Evolutionary conservation across 2,329 filamentous ascomycete species (phyloP).

Genomic region (Hawksworthiomyces lignivorus): DNA sequence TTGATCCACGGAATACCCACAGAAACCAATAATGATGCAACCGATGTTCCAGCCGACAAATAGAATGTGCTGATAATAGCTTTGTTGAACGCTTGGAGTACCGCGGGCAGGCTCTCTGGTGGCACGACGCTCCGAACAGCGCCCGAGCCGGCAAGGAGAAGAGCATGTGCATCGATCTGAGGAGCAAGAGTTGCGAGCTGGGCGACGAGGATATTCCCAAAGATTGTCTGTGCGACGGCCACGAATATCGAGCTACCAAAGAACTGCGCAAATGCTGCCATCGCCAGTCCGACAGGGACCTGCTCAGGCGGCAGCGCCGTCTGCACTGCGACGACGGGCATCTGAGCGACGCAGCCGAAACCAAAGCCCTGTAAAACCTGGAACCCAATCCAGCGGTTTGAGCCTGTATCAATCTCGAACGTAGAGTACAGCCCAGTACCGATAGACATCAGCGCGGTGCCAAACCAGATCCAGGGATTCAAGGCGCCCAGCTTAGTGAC

Average conservation of each 20-base stretch:
- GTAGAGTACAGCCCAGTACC: conserved; percentile 48
- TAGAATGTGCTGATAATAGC: conserved; percentile 3
- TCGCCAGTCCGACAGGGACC: conserved; percentile 41
- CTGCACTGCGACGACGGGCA: conserved; percentile 39
- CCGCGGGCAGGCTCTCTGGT: not conserved
- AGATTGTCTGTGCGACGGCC: conserved; percentile 55
- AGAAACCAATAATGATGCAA: no score
- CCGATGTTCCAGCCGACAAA: not conserved
- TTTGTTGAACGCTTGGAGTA: not conserved
- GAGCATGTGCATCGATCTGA: not conserved
- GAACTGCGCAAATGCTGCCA: conserved; percentile 51
- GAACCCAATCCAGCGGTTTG: conserved; percentile 46
- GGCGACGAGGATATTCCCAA: conserved; percentile 51
- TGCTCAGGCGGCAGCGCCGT: conserved; percentile 38
- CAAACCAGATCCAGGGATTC: conserved; percentile 21
- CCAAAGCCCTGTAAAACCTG: conserved; percentile 42
- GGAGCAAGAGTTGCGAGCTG: not conserved
- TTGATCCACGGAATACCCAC: no score
- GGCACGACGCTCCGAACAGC: conserved; percentile 1
- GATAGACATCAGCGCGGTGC: conserved; percentile 31
- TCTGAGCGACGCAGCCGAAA: conserved; percentile 39
- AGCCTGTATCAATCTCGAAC: conserved; percentile 35
- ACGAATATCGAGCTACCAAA: conserved; percentile 46
- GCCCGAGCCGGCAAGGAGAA: not conserved
- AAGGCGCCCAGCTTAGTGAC: conserved; percentile 18